phyloP scores from a whole-genome alignment of 192 early-diverging fungal genomes.

The Dispira parvispora region DNA sequence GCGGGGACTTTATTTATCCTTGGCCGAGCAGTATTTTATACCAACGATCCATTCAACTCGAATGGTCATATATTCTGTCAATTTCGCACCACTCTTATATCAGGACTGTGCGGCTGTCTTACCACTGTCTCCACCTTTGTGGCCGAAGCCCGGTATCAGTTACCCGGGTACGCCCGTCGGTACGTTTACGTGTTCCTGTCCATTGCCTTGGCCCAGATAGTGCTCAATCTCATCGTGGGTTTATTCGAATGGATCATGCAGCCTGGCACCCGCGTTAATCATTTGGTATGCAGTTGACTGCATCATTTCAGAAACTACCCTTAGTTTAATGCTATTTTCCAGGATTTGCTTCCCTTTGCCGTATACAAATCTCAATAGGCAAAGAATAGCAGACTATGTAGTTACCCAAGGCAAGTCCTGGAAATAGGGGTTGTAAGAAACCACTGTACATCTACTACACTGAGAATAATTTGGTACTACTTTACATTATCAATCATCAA shows the following conservation, averaged over 20 bases:
- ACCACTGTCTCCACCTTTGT: slow-evolving; percentile 50
- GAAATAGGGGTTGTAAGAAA: no score
- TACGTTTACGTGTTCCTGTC: slow-evolving; percentile 10
- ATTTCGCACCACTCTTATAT: slow-evolving; percentile 19
- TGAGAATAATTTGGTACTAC: no score
- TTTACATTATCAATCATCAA: no score
- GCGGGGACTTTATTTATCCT: slow-evolving; percentile 19
- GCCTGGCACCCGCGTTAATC: neutral
- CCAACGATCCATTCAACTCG: neutral
- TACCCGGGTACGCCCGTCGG: neutral
- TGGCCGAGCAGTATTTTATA: slow-evolving; percentile 18
- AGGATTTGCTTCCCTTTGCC: no score
- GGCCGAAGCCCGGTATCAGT: slow-evolving; percentile 23
- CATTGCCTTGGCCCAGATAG: neutral
- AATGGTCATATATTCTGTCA: slow-evolving; percentile 10
- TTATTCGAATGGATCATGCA: slow-evolving; percentile 8
- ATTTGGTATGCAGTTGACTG: neutral
- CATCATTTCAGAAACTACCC: no score
- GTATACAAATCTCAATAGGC: no score
- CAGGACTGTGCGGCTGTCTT: slow-evolving; percentile 50
- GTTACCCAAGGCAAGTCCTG: no score
- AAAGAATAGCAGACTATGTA: no score
- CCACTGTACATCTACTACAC: no score
- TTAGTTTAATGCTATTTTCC: no score
- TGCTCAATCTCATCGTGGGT: slow-evolving; percentile 1